Conservation (phyloP, 768 basidiomycete species). For the Psilocybe azurescens region DNA sequence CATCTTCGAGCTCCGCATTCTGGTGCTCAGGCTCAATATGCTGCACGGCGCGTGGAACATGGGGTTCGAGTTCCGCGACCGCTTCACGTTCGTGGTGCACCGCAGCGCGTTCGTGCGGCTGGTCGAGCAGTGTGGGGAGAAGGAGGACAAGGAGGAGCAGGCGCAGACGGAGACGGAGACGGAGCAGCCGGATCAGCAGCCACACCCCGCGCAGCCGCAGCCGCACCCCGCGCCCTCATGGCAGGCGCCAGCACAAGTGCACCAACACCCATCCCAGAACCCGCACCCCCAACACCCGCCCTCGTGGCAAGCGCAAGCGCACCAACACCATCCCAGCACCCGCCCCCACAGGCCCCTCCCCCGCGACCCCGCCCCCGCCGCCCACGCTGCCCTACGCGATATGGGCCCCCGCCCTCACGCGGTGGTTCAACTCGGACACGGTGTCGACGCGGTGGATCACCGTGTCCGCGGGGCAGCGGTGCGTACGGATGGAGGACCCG, state of each 20-base stretch:
- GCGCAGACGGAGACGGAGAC: neutral
- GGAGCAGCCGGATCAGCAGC: neutral
- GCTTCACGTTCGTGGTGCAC: conserved; percentile 38
- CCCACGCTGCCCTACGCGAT: conserved; percentile 29
- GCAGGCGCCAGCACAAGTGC: no score
- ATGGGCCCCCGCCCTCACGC: conserved; percentile 41
- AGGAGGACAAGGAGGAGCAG: neutral
- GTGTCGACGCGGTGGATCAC: conserved; percentile 45
- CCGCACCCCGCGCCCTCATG: no score
- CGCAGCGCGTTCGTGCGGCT: conserved; percentile 24
- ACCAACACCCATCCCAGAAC: neutral
- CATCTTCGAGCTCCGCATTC: conserved; percentile 18
- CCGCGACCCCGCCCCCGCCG: neutral
- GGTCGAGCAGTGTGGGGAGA: conserved; percentile 12
- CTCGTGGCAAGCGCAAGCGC: neutral
- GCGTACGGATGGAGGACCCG: conserved; percentile 26
- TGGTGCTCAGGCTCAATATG: conserved; percentile 1
- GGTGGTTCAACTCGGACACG: conserved; percentile 38
- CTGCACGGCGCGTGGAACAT: neutral
- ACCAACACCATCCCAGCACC: no score
- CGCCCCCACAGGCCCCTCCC: neutral
- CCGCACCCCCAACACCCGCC: neutral
- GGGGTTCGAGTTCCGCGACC: conserved; percentile 5
- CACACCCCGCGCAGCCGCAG: neutral
- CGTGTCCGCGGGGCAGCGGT: conserved; percentile 41